Evolutionary conservation across 495 filamentous ascomycete genomes (phyloP), one percentile per base, ranked within the genome.

Genomic region (Chaetomium cochliodes): DNA sequence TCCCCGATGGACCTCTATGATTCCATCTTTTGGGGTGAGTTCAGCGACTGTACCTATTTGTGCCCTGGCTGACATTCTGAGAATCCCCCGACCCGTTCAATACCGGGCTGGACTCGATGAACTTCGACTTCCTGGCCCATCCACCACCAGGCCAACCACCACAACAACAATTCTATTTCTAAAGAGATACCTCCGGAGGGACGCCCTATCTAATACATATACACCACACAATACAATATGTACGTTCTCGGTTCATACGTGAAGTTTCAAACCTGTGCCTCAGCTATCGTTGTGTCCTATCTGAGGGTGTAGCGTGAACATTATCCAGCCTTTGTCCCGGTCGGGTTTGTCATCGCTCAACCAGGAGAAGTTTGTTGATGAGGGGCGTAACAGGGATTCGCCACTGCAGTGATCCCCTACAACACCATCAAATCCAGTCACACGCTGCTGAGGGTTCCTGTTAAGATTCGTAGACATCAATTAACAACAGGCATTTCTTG

Each of bases 1-100:
- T 81, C 82, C 9, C 82, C 83, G 5, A 81, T 85, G 81, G 83
- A 85, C 26, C 73, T 85, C 20, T 85, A 84, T 65, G 82, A 85
- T 66, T 83, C 80, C 4, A 85, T 85, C 49, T 85, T 84, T 59
- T 84, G 82, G 80, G 83, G 83, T 85, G 67, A 71, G 81, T 37
- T 11, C 73, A 25, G 25, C 26, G 11, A 26, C 55, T 33, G 6
- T 15, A 25, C 11, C 28, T n/a, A 16, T 30, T 0, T 4, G 26
- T 49, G 8, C 26, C 15, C 26, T 25, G 4, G 11, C 0, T 53
- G 11, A 33, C 50, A 23, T 64, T 25, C 0, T 54, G 33, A 82
- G 80, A 82, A 72, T 76, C 76, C 0, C 80, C 80, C 13, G 78
- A 83, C 66, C 80, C 80, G 0, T 83, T 80, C 69, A 80, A 82